These are phyloP conservation scores for Colletotrichum lentis DNA, from an alignment of 2,329 filamentous ascomycete species.

Conservation along the genomic window DNA sequence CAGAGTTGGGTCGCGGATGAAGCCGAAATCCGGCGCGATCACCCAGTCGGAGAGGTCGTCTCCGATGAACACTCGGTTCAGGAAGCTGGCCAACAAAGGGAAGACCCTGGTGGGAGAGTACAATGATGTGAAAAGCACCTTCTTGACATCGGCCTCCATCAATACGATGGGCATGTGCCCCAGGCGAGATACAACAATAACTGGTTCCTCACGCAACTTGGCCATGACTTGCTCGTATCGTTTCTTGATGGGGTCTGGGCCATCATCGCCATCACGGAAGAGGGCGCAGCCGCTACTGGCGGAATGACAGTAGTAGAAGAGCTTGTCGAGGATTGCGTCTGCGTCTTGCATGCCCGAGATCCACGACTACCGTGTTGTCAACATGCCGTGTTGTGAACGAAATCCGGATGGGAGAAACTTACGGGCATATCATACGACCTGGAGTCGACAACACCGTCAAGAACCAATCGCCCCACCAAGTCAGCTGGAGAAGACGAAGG, in stretches of 20 bases:
- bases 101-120: conserved; percentile 48
- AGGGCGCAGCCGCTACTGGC: conserved; percentile 52
- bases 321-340: conserved; percentile 55
- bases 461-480: conserved; percentile 45
- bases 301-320: conserved; percentile 58
- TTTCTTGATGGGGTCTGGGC: conserved; percentile 39
- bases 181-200: conserved; percentile 44
- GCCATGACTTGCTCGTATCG: conserved; percentile 47
- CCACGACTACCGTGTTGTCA: conserved; percentile 42
- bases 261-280: conserved; percentile 48
- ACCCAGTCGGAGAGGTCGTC: conserved; percentile 31
- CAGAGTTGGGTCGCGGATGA: conserved; percentile 28
- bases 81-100: conserved; percentile 46
- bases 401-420: background rate
- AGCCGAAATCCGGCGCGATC: conserved; percentile 30
- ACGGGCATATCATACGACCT: conserved; percentile 48
- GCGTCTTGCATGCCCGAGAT: conserved; percentile 53
- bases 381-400: background rate
- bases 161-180: conserved; percentile 48
- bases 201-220: conserved; percentile 47
- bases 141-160: conserved; percentile 50
- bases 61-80: conserved; percentile 45
- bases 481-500: conserved; percentile 12
- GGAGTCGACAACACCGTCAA: conserved; percentile 45
- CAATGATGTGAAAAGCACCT: conserved; percentile 47